Base-by-base conservation (phyloP, 495 filamentous ascomycete genomes). In the Daldinia decipiens region DNA sequence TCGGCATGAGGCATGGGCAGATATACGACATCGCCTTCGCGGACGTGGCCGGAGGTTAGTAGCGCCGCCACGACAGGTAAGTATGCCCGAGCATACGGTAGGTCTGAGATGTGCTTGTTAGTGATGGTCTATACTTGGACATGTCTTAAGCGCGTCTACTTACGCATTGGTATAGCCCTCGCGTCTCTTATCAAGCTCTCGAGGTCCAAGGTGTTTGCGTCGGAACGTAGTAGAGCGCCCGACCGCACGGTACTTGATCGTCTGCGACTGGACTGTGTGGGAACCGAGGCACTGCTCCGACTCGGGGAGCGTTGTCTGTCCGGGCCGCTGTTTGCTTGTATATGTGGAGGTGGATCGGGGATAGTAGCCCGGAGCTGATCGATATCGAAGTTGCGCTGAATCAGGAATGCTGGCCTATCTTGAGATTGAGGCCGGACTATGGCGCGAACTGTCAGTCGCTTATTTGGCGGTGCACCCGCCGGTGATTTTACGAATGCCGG, bases 1-100 rank as follows among this genome's bases (percentile, higher is more conserved):
- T 85, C 80, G 0, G 87, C 86, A 51, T 83, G 79, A 12, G 86
- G 87, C 57, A 89, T 45, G 0, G 87, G 87, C 9, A 89, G 77
- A 53, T 89, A 84, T 38, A 89, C 76, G 1, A 82, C 75, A 61
- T 88, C 86, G 29, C 83, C 81, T 27, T 79, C 79, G 36, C 75
- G 74, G 17, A 88, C 78, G 71, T 83, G 81, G 24, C 82, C 81
- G 1, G 83, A 85, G 32, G 81, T 75, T 45, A 89, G 78, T n/a
- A 88, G 70, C 4, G 82, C 79, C 1, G 81, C 86, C 1, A 89
- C 73, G 1, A 86, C 77, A 6, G 87, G 87, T 5, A 87, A 77
- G 59, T 78, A 79, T 4, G 81, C 78, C 0, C 80, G 77, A 0
- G 84, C 85, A 66, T 87, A 86, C 36, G 79, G 76, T 1, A 83